These are phyloP conservation scores for Ceratobasidium theobromae DNA, from an alignment of 1,284 basidiomycete genomes.

Conservation along the genomic window DNA sequence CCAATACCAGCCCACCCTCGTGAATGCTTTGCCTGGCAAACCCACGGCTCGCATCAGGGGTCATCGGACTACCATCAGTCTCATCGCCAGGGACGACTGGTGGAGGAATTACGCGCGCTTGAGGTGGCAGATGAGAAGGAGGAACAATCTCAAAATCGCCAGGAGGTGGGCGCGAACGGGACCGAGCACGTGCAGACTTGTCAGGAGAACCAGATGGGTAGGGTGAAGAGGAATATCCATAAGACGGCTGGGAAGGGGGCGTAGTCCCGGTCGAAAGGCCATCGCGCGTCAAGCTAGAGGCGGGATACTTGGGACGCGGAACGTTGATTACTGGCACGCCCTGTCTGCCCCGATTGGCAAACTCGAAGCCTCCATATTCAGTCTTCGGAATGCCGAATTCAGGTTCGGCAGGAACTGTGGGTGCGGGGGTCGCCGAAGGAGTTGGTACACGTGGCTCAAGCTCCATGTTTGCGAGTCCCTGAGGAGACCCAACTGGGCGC, in stretches of 20 bases:
- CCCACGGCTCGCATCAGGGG: slow-evolving; percentile 5
- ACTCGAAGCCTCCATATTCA: slow-evolving; percentile 17
- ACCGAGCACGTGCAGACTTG: slow-evolving; percentile 4
- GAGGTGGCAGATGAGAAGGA: slow-evolving; percentile 10
- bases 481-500: slow-evolving; percentile 3
- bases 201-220: neutral
- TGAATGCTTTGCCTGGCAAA: neutral
- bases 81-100: slow-evolving; percentile 25
- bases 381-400: slow-evolving; percentile 6
- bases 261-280: slow-evolving; percentile 21
- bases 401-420: slow-evolving; percentile 9
- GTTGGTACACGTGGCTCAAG: slow-evolving; percentile 24
- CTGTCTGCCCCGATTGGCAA: slow-evolving; percentile 11
- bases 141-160: slow-evolving; percentile 23
- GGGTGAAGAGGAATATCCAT: neutral
- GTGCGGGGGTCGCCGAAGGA: slow-evolving; percentile 19
- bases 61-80: slow-evolving; percentile 23
- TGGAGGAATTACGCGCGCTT: slow-evolving; percentile 17
- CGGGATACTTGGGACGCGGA: slow-evolving; percentile 23
- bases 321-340: slow-evolving; percentile 24
- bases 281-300: slow-evolving; percentile 22
- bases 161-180: slow-evolving; percentile 16
- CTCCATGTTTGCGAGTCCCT: slow-evolving; percentile 3
- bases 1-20: slow-evolving; percentile 15
- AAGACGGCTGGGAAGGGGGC: slow-evolving; percentile 2